Percentiles rank a stretch among this genome's conserved stretches.
phyloP scores from a whole-genome alignment of 441 rosid species.

The Manihot esculenta region DNA sequence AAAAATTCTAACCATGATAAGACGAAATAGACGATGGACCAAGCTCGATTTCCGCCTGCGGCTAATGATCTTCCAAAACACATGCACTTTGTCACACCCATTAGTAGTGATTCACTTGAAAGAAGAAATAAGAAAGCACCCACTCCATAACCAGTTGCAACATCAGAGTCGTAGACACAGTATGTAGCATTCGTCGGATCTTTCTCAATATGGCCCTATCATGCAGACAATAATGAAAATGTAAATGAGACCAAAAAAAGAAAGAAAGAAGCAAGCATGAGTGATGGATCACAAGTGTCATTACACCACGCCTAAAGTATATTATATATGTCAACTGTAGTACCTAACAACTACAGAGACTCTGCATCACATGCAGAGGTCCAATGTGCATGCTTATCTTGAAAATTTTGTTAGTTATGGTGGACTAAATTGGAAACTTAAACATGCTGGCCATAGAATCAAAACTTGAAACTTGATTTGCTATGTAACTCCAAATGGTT shows the following conservation, averaged over 20 bases:
- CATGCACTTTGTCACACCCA: conserved; percentile 93
- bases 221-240: conserved; percentile 11
- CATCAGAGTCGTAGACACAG: conserved; percentile 82
- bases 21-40: conserved; percentile 85
- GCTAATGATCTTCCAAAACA: conserved; percentile 82
- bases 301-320: no score
- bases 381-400: no score
- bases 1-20: conserved; percentile 67
- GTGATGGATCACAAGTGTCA: background rate
- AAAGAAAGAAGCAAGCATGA: background rate
- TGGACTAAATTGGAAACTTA: no score
- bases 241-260: background rate
- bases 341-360: no score
- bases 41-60: conserved; percentile 81
- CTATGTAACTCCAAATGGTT: background rate
- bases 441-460: no score
- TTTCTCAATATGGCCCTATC: conserved; percentile 52
- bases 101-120: conserved; percentile 77
- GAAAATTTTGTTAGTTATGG: no score
- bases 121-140: conserved; percentile 91
- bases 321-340: no score
- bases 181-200: conserved; percentile 56
- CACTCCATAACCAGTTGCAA: conserved; percentile 93
- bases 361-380: no score
- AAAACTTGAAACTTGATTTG: no score